Evolutionary conservation across 2,329 filamentous ascomycete genomes (phyloP), one percentile per base, ranked within the genome.

Genomic region (Dactylellina leptospora): DNA sequence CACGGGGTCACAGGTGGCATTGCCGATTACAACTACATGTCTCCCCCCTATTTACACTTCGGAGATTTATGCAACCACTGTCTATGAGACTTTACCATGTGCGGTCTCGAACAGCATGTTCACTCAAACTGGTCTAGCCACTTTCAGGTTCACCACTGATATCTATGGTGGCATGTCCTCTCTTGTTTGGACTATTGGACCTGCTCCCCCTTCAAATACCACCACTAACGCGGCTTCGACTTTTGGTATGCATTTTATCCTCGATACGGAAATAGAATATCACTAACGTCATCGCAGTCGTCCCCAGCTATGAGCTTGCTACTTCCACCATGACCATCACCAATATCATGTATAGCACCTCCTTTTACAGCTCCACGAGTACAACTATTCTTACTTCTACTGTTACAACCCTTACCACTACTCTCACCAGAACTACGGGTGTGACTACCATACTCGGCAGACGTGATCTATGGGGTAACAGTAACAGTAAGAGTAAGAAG

Each of bases 171-270:
- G 25, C 8, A 23, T 28, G 38, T 33, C 48, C 22, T 61, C 66
- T 13, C 13, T 54, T 22, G 16, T 22, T 16, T 71, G 66, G 66
- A 58, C 33, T 3, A 27, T 71, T 16, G 66, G 66, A 6, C 22
- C 42, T 18, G 18, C 13, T 9, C 56, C 64, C 2, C 9, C 13
- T 6, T 27, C 18, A 6, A 47, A 45, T 40, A 42, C 55, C 9
- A 16, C 28, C 9, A 23, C 18, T 4, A 18, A 1, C n/a, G 25
- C 5, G 1, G 20, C 27, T 10, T 9, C 27, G n/a, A 25, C 23
- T 4, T 28, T 22, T 22, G 10, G 55, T 60, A 48, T n/a, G 53
- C 36, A 1, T 38, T 33, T 45, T 23, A 23, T 28, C 50, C 38
- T 11, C 20, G 18, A 36, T 4, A n/a, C 6, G 47, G 5, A 33